These are phyloP conservation scores for Fomitiporia mediterranea DNA, from an alignment of 1,284 basidiomycete genomes.

Conservation along the genomic window DNA sequence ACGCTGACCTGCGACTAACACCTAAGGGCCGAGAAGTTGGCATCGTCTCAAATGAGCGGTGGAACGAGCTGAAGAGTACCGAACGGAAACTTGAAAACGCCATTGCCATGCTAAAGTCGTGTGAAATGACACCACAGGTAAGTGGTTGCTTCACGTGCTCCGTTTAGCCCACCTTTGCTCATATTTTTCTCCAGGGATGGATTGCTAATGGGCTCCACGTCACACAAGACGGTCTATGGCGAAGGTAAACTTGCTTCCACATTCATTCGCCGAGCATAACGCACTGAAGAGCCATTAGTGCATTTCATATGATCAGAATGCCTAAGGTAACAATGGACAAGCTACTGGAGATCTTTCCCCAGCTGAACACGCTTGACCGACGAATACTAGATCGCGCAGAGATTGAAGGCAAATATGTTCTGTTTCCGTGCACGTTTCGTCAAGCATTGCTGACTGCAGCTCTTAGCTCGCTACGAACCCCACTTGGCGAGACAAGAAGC, in stretches of 20 bases:
- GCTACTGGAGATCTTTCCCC: constrained; percentile 50
- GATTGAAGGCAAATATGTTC: constrained; percentile 55
- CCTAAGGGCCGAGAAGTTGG: constrained; percentile 55
- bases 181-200: constrained; percentile 48
- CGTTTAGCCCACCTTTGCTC: neutral
- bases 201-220: constrained; percentile 48
- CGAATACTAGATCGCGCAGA: constrained; percentile 56
- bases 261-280: neutral
- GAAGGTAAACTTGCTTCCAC: constrained; percentile 41
- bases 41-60: constrained; percentile 61
- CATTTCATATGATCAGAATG: constrained; percentile 71
- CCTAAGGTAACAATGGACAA: constrained; percentile 47
- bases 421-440: too few relatives aligned
- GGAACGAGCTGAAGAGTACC: constrained; percentile 47
- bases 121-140: constrained; percentile 57
- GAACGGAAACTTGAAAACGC: constrained; percentile 48
- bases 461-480: constrained; percentile 52
- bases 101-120: constrained; percentile 45
- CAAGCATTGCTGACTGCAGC: constrained; percentile 1
- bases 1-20: constrained; percentile 81
- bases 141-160: constrained; percentile 17
- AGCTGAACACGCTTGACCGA: constrained; percentile 47
- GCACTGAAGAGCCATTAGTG: constrained; percentile 39
- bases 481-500: constrained; percentile 67
- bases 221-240: constrained; percentile 52